Percentiles rank a stretch among this genome's conserved stretches.
Conservation (phyloP, 257 asterid genomes). For the Parsonsia alboflavescens region DNA sequence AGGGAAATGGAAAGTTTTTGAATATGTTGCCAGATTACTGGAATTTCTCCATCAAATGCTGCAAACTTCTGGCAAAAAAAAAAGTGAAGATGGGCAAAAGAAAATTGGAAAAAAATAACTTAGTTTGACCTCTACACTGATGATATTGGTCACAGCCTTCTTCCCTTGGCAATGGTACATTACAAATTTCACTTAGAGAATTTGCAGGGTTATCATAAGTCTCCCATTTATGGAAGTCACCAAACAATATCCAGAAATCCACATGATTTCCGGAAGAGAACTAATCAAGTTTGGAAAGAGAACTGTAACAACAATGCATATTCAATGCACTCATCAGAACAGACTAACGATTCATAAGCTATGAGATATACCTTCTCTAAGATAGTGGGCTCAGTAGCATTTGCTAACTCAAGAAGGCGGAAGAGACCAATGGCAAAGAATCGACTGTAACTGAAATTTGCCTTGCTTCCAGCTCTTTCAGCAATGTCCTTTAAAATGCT, state of each 20-base stretch:
- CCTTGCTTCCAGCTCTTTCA: conserved; percentile 66
- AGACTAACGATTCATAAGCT: background rate
- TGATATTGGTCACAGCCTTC: background rate
- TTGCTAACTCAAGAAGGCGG: conserved; percentile 86
- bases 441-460: conserved; percentile 76
- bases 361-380: conserved; percentile 59
- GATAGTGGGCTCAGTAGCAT: conserved; percentile 74
- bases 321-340: background rate
- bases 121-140: background rate
- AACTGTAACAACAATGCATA: background rate
- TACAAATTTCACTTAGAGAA: background rate
- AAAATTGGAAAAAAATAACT: too few relatives aligned
- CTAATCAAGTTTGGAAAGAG: background rate
- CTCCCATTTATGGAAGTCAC: conserved; percentile 1
- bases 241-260: background rate
- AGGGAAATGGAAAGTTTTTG: background rate
- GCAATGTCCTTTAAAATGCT: conserved; percentile 66
- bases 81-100: too few relatives aligned
- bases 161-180: background rate
- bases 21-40: background rate
- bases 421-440: conserved; percentile 95
- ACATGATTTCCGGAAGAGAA: background rate
- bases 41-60: background rate
- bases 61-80: background rate
- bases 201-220: background rate